Evolutionary conservation across 169 alveolate genomes (phyloP).

Genomic region (Eimeria maxima): DNA sequence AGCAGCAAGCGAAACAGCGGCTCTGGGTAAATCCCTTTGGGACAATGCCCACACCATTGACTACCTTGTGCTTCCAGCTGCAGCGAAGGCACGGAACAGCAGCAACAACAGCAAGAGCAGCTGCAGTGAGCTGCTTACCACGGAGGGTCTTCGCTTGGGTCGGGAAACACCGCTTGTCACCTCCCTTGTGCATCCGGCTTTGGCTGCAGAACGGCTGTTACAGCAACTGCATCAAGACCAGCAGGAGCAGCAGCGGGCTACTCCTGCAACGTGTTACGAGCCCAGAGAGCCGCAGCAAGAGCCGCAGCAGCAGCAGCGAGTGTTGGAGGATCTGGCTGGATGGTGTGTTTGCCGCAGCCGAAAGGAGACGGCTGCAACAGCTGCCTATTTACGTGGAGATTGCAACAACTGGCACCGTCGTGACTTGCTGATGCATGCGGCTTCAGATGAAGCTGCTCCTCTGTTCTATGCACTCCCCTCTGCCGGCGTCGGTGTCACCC

Average conservation of each 20-base stretch:
- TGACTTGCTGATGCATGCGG: conserved; percentile 72
- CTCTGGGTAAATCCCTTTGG: conserved; percentile 38
- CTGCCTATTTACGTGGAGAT: conserved; percentile 13
- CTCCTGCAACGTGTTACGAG: not conserved
- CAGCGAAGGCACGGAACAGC: conserved; percentile 22
- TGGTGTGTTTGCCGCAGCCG: conserved; percentile 59
- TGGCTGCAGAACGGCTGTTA: conserved; percentile 53
- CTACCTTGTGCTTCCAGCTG: conserved; percentile 8
- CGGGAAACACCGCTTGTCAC: conserved; percentile 40
- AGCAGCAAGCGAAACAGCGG: conserved; percentile 13
- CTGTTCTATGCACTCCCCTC: conserved; percentile 46
- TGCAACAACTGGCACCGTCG: conserved; percentile 70
- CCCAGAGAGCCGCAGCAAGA: not conserved
- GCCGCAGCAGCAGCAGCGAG: not conserved
- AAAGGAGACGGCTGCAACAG: conserved; percentile 43
- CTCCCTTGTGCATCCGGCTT: conserved; percentile 50
- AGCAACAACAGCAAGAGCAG: conserved; percentile 36
- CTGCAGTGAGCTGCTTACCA: not conserved
- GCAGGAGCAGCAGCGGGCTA: conserved; percentile 6
- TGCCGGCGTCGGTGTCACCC: conserved; percentile 27
- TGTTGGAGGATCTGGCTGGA: conserved; percentile 42
- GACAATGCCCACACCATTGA: conserved; percentile 48
- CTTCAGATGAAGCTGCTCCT: conserved; percentile 78
- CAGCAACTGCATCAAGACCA: conserved; percentile 66
- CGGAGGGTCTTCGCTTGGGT: conserved; percentile 43